Conservation (phyloP, 768 basidiomycete species). For the Boletus sp. region DNA sequence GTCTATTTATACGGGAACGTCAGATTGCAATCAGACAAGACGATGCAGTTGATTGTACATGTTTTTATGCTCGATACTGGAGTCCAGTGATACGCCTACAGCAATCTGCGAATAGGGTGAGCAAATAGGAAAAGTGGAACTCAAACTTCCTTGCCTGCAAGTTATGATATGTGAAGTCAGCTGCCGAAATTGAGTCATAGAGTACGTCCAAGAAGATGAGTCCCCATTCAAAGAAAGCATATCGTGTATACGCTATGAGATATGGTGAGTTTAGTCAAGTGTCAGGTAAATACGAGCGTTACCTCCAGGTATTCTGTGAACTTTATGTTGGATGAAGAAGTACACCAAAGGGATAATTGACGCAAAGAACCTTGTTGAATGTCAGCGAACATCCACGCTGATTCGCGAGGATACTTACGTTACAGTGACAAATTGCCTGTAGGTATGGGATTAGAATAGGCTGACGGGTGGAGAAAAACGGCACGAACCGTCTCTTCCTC, state of each 20-base stretch:
- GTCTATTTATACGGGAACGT: constrained; percentile 23
- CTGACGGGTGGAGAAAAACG: neutral
- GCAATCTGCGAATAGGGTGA: constrained; percentile 15
- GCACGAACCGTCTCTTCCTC: constrained; percentile 50
- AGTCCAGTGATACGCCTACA: constrained; percentile 28
- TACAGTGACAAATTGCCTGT: constrained; percentile 51
- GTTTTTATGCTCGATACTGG: constrained; percentile 26
- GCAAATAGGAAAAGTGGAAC: neutral
- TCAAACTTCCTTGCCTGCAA: constrained; percentile 43
- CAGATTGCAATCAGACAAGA: constrained; percentile 31
- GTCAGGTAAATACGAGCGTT: constrained; percentile 13
- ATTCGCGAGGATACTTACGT: constrained; percentile 32
- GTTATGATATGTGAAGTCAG: constrained; percentile 53
- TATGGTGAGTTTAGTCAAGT: neutral
- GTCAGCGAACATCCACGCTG: neutral
- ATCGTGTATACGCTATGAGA: constrained; percentile 72
- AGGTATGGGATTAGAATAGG: neutral
- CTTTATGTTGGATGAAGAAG: constrained; percentile 85
- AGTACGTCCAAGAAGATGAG: constrained; percentile 71
- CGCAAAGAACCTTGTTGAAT: constrained; percentile 57
- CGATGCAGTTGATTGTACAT: constrained; percentile 47
- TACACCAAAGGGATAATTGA: constrained; percentile 72
- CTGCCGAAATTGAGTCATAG: constrained; percentile 64
- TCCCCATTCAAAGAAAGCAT: constrained; percentile 86
- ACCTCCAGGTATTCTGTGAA: constrained; percentile 77